Base-by-base conservation (phyloP, 139 green algal genomes). In the Nannochloris sp. region DNA sequence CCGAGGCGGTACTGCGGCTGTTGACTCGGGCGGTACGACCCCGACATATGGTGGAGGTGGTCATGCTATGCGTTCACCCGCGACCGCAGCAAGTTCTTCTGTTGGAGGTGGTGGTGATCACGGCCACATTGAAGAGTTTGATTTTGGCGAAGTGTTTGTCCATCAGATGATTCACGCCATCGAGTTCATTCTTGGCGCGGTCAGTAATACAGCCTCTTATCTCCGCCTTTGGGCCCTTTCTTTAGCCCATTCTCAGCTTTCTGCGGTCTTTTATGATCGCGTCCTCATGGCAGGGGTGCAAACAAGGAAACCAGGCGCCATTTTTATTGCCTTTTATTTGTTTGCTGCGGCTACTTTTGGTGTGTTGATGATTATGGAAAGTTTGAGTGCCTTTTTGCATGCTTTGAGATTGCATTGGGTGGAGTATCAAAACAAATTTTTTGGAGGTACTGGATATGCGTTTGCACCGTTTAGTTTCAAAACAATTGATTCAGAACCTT, bases 151-250 rank as follows among this genome's bases (percentile, higher is more conserved):
- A 62, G 65, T 92, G 36, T 74, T 92, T 60, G 90, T 96, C 65
- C 91, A 96, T 71, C 88, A 96, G 81, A 91, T 90, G 79, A 95
- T 98, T 73, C 93, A 99, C 83, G 97, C 93, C 13, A 98, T 99
- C 34, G 93, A 99, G 83, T 99, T 99, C 74, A 93, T 97, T 60
- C 85, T 99, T 69, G 93, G 93, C 5, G 92, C 93, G 23, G 88
- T 99, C n/a, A 95, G 85, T 67, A 99, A 99, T 85, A 99, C 93
- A 6, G 93, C 93, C 25, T 93, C 81, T n/a, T 99, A 99, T 77
- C 82, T 99, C 61, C 91, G 93, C 27, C 83, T 99, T 58, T 99
- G 93, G 93, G 93, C 93, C 13, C 84, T 99, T 29, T 91, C 86
- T 0, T 82, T 99, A 48, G 94, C 94, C 25, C 94, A 99, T 84